These are phyloP conservation scores for Plantago major DNA, from an alignment of 257 asterid genomes.

Conservation along the genomic window DNA sequence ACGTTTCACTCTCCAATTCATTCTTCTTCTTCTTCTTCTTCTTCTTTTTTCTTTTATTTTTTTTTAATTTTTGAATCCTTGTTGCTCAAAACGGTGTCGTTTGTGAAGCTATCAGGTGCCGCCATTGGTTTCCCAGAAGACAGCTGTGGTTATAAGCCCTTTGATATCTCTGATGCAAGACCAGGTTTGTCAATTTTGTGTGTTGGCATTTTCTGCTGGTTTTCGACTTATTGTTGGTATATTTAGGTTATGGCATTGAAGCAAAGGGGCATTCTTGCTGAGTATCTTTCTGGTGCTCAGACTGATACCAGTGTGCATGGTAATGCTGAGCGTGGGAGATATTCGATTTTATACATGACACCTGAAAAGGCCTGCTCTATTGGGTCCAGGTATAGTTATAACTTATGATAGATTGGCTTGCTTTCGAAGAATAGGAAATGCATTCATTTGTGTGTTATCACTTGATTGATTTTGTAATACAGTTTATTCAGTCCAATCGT, in stretches of 20 bases:
- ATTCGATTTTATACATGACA: conserved; percentile 71
- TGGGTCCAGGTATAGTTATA: conserved; percentile 41
- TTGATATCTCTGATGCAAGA: conserved; percentile 96
- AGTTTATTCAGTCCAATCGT: not conserved
- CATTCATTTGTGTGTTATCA: not conserved
- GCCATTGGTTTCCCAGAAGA: conserved; percentile 64
- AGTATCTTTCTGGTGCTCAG: conserved; percentile 88
- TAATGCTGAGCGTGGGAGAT: conserved; percentile 67
- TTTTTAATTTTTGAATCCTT: conserved; percentile 6
- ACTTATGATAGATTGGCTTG: not conserved
- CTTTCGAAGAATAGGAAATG: conserved; percentile 15
- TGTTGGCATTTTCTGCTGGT: not conserved
- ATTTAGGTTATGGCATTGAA: conserved; percentile 85
- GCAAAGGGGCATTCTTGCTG: conserved; percentile 79
- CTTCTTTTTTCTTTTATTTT: not conserved
- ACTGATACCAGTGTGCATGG: conserved; percentile 44
- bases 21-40: not conserved
- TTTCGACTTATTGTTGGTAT: conserved; percentile 4
- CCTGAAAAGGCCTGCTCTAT: conserved; percentile 80
- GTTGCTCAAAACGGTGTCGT: conserved; percentile 15
- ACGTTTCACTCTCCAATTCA: conserved; percentile 7
- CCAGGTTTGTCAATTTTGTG: conserved; percentile 41
- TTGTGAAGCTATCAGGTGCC: conserved; percentile 87
- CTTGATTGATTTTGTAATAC: conserved; percentile 1
- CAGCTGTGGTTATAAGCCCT: conserved; percentile 86